A percentile compares a stretch with the other conserved stretches of the same genome.
Evolutionary conservation across 1,284 basidiomycete genomes (phyloP).

Genomic region (Rhodofomes roseus): DNA sequence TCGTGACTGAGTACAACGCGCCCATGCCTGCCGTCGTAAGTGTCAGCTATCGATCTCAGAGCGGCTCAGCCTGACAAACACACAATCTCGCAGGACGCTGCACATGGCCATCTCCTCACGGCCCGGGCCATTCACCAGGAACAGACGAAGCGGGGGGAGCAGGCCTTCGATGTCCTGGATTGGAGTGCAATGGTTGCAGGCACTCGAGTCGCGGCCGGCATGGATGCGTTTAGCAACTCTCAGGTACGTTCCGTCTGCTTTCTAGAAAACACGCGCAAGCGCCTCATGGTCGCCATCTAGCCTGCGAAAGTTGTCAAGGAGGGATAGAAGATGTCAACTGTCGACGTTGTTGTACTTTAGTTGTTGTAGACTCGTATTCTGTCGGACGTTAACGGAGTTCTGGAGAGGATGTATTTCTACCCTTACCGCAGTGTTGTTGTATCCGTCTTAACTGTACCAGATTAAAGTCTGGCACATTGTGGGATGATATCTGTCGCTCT

Average conservation of each 20-base stretch:
- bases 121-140: conserved; percentile 65
- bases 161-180: conserved; percentile 53
- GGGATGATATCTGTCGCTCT: background rate
- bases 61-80: background rate
- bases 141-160: conserved; percentile 41
- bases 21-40: conserved; percentile 71
- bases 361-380: background rate
- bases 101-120: conserved; percentile 75
- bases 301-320: conserved; percentile 9
- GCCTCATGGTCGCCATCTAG: background rate
- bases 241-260: conserved; percentile 31
- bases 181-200: conserved; percentile 74
- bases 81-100: conserved; percentile 45
- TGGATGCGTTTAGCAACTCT: conserved; percentile 55
- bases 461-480: background rate
- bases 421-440: background rate
- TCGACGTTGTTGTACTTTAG: background rate
- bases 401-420: background rate
- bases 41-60: background rate
- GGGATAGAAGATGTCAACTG: background rate
- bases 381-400: background rate
- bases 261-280: background rate
- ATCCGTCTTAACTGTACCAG: background rate
- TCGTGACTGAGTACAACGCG: conserved; percentile 62
- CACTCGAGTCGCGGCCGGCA: conserved; percentile 62